phyloP scores from a whole-genome alignment of 2,329 filamentous ascomycete species.

The Teratosphaeria pseudoeucalypti region DNA sequence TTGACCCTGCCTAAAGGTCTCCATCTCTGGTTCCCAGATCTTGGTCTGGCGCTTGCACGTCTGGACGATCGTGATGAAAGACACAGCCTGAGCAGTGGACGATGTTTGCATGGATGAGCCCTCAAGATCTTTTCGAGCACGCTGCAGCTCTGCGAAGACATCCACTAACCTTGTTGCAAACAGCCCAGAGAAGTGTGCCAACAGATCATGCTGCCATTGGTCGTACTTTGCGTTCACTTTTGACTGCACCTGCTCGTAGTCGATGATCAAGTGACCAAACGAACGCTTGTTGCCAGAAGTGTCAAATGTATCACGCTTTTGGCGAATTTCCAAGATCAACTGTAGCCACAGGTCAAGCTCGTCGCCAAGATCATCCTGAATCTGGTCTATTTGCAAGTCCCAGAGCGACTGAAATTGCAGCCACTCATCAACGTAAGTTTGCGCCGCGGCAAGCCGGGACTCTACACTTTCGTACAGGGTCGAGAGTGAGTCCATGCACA shows the following conservation, averaged over 20 bases:
- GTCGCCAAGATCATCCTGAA: slow-evolving; percentile 85
- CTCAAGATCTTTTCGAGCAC: slow-evolving; percentile 81
- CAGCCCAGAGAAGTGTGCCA: slow-evolving; percentile 82
- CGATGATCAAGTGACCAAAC: slow-evolving; percentile 89
- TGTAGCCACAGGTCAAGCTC: slow-evolving; percentile 90
- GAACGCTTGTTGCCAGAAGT: slow-evolving; percentile 87
- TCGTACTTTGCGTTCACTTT: slow-evolving; percentile 99
- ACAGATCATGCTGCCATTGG: slow-evolving; percentile 97
- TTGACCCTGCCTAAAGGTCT: slow-evolving; percentile 90
- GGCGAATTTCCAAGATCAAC: slow-evolving; percentile 90
- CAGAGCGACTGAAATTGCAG: slow-evolving; percentile 96
- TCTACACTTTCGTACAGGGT: slow-evolving; percentile 78
- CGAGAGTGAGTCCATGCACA: slow-evolving; percentile 69
- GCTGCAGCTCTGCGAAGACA: slow-evolving; percentile 82
- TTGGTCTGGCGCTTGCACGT: slow-evolving; percentile 91
- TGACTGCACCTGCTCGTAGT: slow-evolving; percentile 97
- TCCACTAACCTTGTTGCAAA: slow-evolving; percentile 86
- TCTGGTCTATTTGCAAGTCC: slow-evolving; percentile 92
- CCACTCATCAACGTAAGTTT: slow-evolving; percentile 91
- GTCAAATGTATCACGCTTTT: slow-evolving; percentile 91
- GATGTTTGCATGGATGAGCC: slow-evolving; percentile 84
- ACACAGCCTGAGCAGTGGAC: slow-evolving; percentile 91
- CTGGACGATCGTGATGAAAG: slow-evolving; percentile 97
- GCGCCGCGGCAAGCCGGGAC: slow-evolving; percentile 67
- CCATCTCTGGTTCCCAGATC: slow-evolving; percentile 89